Evolutionary conservation across 2,329 filamentous ascomycete genomes (phyloP).

Genomic region (Fusarium sublunatum): DNA sequence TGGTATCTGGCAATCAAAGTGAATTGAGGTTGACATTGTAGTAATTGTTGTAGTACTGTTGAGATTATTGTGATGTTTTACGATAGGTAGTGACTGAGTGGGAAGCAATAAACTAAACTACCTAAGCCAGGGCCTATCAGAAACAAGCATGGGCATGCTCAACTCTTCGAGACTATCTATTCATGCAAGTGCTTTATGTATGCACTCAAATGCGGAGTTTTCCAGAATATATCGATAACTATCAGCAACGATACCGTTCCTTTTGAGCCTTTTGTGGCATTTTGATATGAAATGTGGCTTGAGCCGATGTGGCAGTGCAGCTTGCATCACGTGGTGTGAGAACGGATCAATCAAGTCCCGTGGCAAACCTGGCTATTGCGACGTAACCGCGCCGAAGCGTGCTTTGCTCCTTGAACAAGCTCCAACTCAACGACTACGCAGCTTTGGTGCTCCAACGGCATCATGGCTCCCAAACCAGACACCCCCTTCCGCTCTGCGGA

Average conservation of each 20-base stretch:
- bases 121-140: slow-evolving; percentile 16
- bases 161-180: slow-evolving; percentile 11
- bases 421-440: slow-evolving; percentile 46
- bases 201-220: slow-evolving; percentile 4
- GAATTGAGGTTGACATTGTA: neutral
- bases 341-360: slow-evolving; percentile 46
- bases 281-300: slow-evolving; percentile 8
- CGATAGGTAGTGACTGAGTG: neutral
- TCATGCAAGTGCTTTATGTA: too few relatives aligned
- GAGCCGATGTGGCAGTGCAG: neutral
- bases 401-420: slow-evolving; percentile 47
- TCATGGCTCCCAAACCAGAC: slow-evolving; percentile 78
- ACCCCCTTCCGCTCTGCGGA: slow-evolving; percentile 99
- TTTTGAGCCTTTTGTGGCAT: slow-evolving; percentile 6
- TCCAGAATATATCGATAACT: slow-evolving; percentile 19
- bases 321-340: slow-evolving; percentile 40
- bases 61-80: neutral
- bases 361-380: slow-evolving; percentile 33
- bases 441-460: slow-evolving; percentile 48
- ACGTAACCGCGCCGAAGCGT: slow-evolving; percentile 46
- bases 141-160: neutral
- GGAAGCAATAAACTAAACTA: neutral
- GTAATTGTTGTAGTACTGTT: neutral
- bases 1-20: neutral
- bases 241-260: neutral